Conservation (phyloP, 1,139 yeast species). For the Debaryomyces udenii region DNA sequence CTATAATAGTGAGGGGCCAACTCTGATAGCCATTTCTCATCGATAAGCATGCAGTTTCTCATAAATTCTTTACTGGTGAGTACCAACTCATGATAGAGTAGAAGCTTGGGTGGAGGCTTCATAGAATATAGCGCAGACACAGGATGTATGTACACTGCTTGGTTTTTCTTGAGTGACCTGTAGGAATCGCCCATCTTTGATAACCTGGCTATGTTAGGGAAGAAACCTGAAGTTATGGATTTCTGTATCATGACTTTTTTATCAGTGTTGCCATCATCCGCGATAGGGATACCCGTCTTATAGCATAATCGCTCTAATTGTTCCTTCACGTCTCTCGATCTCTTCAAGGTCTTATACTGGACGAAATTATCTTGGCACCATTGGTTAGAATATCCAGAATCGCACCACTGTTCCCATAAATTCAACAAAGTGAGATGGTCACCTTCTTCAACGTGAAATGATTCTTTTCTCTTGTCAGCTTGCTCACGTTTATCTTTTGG, state of each 20-base stretch:
- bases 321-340: slow-evolving; percentile 73
- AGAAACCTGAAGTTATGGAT: slow-evolving; percentile 79
- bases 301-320: slow-evolving; percentile 69
- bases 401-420: slow-evolving; percentile 77
- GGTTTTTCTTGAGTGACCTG: slow-evolving; percentile 60
- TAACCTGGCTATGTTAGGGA: slow-evolving; percentile 74
- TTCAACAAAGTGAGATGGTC: slow-evolving; percentile 80
- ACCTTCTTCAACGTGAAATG: slow-evolving; percentile 55
- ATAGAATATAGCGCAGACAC: slow-evolving; percentile 64
- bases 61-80: slow-evolving; percentile 86
- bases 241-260: slow-evolving; percentile 53
- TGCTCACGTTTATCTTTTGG: slow-evolving; percentile 71
- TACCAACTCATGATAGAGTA: slow-evolving; percentile 84
- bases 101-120: slow-evolving; percentile 70
- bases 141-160: slow-evolving; percentile 80
- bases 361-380: slow-evolving; percentile 91
- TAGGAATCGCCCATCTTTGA: slow-evolving; percentile 75
- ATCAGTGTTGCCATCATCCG: slow-evolving; percentile 23
- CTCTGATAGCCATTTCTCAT: slow-evolving; percentile 39
- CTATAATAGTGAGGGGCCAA: slow-evolving; percentile 30
- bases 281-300: slow-evolving; percentile 52
- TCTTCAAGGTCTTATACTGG: slow-evolving; percentile 69
- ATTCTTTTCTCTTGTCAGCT: slow-evolving; percentile 64
- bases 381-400: slow-evolving; percentile 64
- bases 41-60: slow-evolving; percentile 79